A percentile compares a stretch with the other conserved stretches of the same genome.
Evolutionary conservation across 306 rosid genomes (phyloP).

Genomic region (Glycine soja): DNA sequence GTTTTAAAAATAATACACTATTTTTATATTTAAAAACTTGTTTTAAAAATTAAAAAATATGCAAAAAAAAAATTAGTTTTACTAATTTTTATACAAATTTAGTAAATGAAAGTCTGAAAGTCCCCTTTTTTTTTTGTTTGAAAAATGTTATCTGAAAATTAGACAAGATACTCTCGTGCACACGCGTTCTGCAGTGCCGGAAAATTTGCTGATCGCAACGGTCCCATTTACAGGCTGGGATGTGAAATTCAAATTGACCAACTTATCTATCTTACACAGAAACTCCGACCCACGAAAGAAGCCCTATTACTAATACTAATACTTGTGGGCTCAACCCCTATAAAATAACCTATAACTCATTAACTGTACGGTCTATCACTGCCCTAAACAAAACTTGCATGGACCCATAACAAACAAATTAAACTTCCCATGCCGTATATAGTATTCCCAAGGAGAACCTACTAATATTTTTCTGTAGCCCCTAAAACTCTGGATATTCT

Average conservation of each 20-base stretch:
- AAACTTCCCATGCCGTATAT: not conserved
- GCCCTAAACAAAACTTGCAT: not conserved
- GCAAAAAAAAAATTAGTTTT: too few species aligned
- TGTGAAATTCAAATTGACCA: constrained; percentile 10
- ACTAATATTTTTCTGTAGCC: not conserved
- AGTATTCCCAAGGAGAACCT: not conserved
- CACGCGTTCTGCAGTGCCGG: constrained; percentile 28
- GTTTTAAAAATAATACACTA: too few species aligned
- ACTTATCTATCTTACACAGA: not conserved
- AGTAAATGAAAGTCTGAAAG: too few species aligned
- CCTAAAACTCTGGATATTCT: too few species aligned
- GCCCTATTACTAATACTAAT: too few species aligned
- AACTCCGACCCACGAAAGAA: too few species aligned
- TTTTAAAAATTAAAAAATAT: too few species aligned
- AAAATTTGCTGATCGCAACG: constrained; percentile 3
- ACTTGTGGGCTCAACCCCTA: not conserved
- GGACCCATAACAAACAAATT: not conserved
- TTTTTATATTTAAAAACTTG: too few species aligned
- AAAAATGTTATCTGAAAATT: not conserved
- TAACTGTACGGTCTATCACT: not conserved
- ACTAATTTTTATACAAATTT: too few species aligned
- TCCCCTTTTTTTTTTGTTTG: not conserved
- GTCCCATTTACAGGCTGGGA: constrained; percentile 38
- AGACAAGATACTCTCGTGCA: not conserved
- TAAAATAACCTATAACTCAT: not conserved